Conservation (phyloP, 805 yeast species). For the Lipomyces spencermartinsiae region DNA sequence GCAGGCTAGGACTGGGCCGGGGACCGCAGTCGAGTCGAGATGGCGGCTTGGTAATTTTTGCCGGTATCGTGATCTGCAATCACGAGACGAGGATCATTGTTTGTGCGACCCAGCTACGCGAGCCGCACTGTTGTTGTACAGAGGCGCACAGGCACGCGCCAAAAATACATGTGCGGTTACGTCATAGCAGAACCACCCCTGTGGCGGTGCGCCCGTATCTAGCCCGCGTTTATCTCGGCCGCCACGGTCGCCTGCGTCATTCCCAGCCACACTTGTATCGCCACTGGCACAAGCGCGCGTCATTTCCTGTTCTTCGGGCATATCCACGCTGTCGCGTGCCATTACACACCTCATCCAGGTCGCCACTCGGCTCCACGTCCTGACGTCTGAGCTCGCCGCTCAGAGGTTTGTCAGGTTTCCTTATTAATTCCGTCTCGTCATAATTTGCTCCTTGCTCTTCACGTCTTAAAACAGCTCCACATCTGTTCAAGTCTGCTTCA, state of each 20-base stretch:
- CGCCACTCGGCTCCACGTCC: not conserved
- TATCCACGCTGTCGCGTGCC: not conserved
- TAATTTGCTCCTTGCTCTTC: not conserved
- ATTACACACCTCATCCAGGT: not conserved
- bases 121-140: not conserved
- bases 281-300: not conserved
- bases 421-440: slow-evolving; percentile 4
- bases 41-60: no score
- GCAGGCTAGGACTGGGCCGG: not conserved
- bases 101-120: not conserved
- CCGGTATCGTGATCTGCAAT: no score
- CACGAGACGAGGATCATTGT: no score
- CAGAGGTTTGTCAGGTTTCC: not conserved
- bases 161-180: not conserved
- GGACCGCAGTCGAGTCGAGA: not conserved
- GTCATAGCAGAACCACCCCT: not conserved
- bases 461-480: not conserved
- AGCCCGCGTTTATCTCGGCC: not conserved
- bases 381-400: not conserved
- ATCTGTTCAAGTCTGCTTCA: not conserved
- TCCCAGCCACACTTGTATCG: not conserved
- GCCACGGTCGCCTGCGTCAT: slow-evolving; percentile 3
- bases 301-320: not conserved
- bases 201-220: not conserved
- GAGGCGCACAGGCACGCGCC: not conserved